Evolutionary conservation across 352 stramenopile species (phyloP).

Genomic region (Blastocystis hominis): DNA sequence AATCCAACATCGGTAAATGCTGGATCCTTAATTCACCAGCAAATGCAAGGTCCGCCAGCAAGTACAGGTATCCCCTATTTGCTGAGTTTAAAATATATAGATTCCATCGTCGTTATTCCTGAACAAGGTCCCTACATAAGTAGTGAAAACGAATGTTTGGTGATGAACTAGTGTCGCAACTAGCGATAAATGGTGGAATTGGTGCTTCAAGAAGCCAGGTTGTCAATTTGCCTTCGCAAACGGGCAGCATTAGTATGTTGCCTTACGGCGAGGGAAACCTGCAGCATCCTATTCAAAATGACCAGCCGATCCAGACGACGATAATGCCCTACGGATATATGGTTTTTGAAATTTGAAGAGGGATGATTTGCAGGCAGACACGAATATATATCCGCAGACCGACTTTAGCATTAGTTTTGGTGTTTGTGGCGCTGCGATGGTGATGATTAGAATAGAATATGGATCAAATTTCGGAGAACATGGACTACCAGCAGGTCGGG

Average conservation of each 20-base stretch:
- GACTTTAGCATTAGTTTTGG: background rate
- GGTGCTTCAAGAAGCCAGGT: background rate
- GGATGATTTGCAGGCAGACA: background rate
- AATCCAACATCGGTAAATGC: background rate
- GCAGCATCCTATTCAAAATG: background rate
- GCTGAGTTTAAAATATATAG: background rate
- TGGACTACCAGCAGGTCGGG: background rate
- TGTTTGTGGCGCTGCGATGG: background rate
- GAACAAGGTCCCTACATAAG: slow-evolving; percentile 44
- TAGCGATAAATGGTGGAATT: slow-evolving; percentile 6
- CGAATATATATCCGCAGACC: background rate
- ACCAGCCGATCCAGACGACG: background rate
- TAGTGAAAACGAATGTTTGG: background rate
- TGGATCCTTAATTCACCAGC: background rate
- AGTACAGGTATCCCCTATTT: slow-evolving; percentile 1
- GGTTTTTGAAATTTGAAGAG: background rate
- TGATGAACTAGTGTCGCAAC: slow-evolving; percentile 5
- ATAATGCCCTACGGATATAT: slow-evolving; percentile 38
- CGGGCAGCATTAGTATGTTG: slow-evolving; percentile 12
- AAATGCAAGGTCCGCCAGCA: background rate
- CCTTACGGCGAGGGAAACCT: background rate
- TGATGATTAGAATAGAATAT: background rate
- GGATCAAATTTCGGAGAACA: background rate
- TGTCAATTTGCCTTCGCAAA: background rate
- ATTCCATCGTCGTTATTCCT: slow-evolving; percentile 27